Evolutionary conservation across 1,284 basidiomycete species (phyloP).

Genomic region (Pyrrhoderma lamaoense): DNA sequence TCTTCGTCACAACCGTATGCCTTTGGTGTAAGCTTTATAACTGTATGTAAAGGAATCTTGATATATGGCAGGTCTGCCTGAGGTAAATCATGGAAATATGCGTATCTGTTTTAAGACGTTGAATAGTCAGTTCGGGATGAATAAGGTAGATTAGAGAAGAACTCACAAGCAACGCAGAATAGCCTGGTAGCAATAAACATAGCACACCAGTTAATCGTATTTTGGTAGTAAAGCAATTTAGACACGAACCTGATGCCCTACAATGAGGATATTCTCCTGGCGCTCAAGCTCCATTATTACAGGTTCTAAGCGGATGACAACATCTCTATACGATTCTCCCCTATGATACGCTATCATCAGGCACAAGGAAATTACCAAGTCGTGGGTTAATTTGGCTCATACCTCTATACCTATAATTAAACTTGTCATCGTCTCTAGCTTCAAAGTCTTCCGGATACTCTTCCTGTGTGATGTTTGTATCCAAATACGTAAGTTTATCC

Average conservation of each 20-base stretch:
- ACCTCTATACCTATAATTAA: conserved; percentile 95
- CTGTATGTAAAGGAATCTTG: conserved; percentile 93
- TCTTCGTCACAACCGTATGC: conserved; percentile 99
- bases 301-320: conserved; percentile 93
- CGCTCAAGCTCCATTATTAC: conserved; percentile 99
- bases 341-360: conserved; percentile 25
- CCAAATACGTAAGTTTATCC: neutral
- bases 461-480: conserved; percentile 45
- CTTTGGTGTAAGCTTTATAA: conserved; percentile 96
- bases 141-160: no score
- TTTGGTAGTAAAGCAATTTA: conserved; percentile 1
- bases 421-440: conserved; percentile 98
- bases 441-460: conserved; percentile 98
- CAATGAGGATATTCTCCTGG: conserved; percentile 94
- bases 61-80: conserved; percentile 97
- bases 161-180: conserved; percentile 83
- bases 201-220: conserved; percentile 2
- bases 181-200: conserved; percentile 40
- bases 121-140: no score
- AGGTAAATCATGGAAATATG: conserved; percentile 89
- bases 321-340: conserved; percentile 95
- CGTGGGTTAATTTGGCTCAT: neutral
- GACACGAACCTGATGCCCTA: conserved; percentile 79
- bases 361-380: neutral
- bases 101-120: conserved; percentile 55